Evolutionary conservation across 805 yeast species (phyloP).

Genomic region (Ogataea kodamae): DNA sequence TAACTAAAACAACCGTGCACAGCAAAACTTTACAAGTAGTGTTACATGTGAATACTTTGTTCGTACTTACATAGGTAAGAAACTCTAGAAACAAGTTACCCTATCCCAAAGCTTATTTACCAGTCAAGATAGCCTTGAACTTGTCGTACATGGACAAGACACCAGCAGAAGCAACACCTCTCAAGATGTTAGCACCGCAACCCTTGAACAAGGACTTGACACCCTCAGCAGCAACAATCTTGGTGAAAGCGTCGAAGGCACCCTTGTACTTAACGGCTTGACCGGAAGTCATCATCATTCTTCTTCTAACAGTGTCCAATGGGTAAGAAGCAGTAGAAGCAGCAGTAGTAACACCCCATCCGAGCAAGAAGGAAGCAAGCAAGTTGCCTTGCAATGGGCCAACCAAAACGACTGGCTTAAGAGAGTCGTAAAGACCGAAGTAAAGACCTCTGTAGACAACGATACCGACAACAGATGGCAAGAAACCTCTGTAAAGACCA

Average conservation of each 20-base stretch:
- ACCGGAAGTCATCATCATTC: conserved; percentile 99
- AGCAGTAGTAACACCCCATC: conserved; percentile 98
- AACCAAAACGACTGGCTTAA: conserved; percentile 90
- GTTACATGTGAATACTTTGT: conserved; percentile 12
- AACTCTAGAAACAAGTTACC: conserved; percentile 12
- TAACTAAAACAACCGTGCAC: conserved; percentile 1
- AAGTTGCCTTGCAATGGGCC: conserved; percentile 94
- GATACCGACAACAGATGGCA: conserved; percentile 96
- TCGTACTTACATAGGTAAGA: conserved; percentile 11
- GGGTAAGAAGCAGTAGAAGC: conserved; percentile 99
- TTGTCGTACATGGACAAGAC: conserved; percentile 97
- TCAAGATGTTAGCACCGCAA: conserved; percentile 98
- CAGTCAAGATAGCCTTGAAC: conserved; percentile 90
- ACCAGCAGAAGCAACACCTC: conserved; percentile 99
- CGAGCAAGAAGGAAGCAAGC: conserved; percentile 93
- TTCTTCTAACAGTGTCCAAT: conserved; percentile 98
- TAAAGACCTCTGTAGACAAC: conserved; percentile 98
- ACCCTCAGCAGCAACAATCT: conserved; percentile 97
- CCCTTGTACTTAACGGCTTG: conserved; percentile 96
- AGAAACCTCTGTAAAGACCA: conserved; percentile 99
- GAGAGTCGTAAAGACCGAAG: conserved; percentile 96
- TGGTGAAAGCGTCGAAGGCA: conserved; percentile 87
- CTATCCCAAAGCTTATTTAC: conserved; percentile 50
- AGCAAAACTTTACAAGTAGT: conserved; percentile 1
- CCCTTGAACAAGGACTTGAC: conserved; percentile 91